Conservation (phyloP, 768 basidiomycete genomes). For the Hericium rajendrae region DNA sequence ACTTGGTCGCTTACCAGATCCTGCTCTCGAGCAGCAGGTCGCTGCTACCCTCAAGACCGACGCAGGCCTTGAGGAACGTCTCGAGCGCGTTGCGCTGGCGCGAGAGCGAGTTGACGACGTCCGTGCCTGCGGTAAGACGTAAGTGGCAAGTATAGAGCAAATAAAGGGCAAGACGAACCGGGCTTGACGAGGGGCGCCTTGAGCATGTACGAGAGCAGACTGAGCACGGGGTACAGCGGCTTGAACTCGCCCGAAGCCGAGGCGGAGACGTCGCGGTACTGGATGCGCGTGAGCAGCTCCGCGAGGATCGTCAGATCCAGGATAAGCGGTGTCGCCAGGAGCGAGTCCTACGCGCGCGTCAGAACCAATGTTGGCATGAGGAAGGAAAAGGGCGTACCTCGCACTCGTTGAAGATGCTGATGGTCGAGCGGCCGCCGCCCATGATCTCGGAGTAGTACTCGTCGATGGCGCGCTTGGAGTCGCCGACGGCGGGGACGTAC, state of each 20-base stretch:
- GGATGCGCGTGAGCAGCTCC: constrained; percentile 87
- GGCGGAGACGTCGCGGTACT: constrained; percentile 58
- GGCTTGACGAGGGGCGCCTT: constrained; percentile 97
- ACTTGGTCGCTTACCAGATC: constrained; percentile 58
- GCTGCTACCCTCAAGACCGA: constrained; percentile 73
- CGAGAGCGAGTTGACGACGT: constrained; percentile 91
- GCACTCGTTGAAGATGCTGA: constrained; percentile 98
- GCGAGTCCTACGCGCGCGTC: constrained; percentile 49
- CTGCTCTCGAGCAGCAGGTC: constrained; percentile 84
- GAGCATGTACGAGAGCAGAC: constrained; percentile 92
- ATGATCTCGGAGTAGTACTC: constrained; percentile 98
- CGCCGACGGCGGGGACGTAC: constrained; percentile 93
- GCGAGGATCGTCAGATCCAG: constrained; percentile 89
- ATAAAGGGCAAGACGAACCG: constrained; percentile 29
- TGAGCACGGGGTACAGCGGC: constrained; percentile 84
- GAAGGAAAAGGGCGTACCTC: constrained; percentile 26
- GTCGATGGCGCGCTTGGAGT: constrained; percentile 98
- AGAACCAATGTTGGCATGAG: neutral
- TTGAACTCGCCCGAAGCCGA: constrained; percentile 52
- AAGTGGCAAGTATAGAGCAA: neutral
- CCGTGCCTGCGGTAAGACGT: constrained; percentile 40
- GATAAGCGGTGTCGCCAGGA: constrained; percentile 93
- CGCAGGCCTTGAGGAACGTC: constrained; percentile 87
- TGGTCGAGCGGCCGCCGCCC: constrained; percentile 88
- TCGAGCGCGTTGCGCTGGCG: constrained; percentile 94